Evolutionary conservation across 1,139 yeast genomes (phyloP).

Genomic region (Nakaseomyces bracarensis): DNA sequence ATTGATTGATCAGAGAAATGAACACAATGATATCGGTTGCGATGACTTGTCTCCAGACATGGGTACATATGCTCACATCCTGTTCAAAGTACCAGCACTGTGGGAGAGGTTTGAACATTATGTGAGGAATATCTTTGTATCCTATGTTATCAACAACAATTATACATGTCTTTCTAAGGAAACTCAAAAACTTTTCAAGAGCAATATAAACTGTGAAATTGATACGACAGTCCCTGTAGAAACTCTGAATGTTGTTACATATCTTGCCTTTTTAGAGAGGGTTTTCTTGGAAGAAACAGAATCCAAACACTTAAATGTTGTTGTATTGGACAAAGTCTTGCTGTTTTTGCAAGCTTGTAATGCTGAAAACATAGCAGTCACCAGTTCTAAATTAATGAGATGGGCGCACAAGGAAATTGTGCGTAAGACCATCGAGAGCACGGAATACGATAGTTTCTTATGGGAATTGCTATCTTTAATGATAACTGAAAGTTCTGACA

Average conservation of each 20-base stretch:
- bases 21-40: conserved; percentile 1
- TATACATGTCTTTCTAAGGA: background rate
- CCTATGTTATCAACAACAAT: background rate
- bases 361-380: conserved; percentile 14
- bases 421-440: conserved; percentile 9
- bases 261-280: conserved; percentile 1
- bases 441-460: conserved; percentile 24
- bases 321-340: conserved; percentile 14
- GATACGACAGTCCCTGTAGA: background rate
- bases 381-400: conserved; percentile 21
- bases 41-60: conserved; percentile 1
- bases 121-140: background rate
- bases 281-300: background rate
- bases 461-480: conserved; percentile 43
- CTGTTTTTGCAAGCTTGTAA: conserved; percentile 18
- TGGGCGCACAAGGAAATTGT: conserved; percentile 21
- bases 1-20: background rate
- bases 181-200: background rate
- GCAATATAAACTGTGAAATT: background rate
- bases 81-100: background rate
- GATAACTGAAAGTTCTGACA: conserved; percentile 21
- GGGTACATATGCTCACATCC: background rate
- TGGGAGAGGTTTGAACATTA: background rate
- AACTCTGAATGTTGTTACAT: background rate
- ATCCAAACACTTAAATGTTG: background rate